Conservation (phyloP, 2,329 filamentous ascomycete species). For the Penicillium italicum region DNA sequence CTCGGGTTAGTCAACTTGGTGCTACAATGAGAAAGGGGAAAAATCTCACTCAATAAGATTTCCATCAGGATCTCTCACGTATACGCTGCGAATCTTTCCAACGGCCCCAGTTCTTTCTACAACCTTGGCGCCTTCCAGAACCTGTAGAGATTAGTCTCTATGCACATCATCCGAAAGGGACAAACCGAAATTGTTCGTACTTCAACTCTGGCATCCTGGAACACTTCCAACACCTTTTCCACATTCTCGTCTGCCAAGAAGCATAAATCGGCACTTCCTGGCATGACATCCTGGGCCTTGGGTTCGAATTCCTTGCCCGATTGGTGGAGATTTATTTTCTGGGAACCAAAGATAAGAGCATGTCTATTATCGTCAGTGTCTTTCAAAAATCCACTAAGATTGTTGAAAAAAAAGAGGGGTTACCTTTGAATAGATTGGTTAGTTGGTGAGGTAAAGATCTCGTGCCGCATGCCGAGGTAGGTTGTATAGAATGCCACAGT, state of each 20-base stretch:
- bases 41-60: constrained; percentile 58
- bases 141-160: constrained; percentile 25
- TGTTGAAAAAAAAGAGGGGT: not conserved
- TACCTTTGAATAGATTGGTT: constrained; percentile 30
- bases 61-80: constrained; percentile 59
- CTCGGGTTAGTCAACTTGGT: not conserved
- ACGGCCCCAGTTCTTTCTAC: constrained; percentile 56
- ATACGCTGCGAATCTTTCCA: constrained; percentile 56
- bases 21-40: not conserved
- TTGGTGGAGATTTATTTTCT: constrained; percentile 62
- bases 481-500: constrained; percentile 55
- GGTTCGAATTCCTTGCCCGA: constrained; percentile 58
- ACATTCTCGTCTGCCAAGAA: constrained; percentile 55
- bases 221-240: constrained; percentile 42
- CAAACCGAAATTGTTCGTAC: constrained; percentile 10
- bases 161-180: not conserved
- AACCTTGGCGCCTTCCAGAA: constrained; percentile 48
- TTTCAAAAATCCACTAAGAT: not conserved
- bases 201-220: constrained; percentile 45
- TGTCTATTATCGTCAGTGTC: constrained; percentile 39
- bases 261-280: constrained; percentile 59
- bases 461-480: constrained; percentile 56
- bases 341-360: constrained; percentile 55
- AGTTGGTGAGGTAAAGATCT: constrained; percentile 48
- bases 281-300: constrained; percentile 52